A percentile compares a stretch with the other conserved stretches of the same genome.
These are phyloP conservation scores for Pythium sukuiense DNA, from an alignment of 352 stramenopile species.

Conservation along the genomic window DNA sequence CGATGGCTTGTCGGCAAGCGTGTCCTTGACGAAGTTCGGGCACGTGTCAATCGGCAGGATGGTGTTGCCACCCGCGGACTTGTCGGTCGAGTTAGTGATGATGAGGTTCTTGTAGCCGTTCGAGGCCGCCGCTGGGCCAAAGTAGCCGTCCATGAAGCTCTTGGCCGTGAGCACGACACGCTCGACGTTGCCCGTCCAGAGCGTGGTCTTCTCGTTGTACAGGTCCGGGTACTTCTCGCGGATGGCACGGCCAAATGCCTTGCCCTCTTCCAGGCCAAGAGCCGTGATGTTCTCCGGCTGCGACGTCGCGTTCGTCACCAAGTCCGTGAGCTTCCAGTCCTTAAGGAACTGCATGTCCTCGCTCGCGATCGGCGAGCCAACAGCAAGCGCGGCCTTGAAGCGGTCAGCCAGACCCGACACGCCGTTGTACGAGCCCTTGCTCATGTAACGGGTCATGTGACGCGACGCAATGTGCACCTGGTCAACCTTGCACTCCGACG, in stretches of 20 bases:
- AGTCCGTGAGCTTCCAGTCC: slow-evolving; percentile 41
- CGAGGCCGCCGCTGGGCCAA: slow-evolving; percentile 28
- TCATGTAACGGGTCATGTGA: slow-evolving; percentile 59
- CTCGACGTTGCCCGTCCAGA: slow-evolving; percentile 50
- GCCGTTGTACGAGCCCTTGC: slow-evolving; percentile 47
- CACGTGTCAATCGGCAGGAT: slow-evolving; percentile 57
- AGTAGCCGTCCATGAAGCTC: slow-evolving; percentile 53
- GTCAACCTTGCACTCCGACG: slow-evolving; percentile 45
- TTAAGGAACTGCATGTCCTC: slow-evolving; percentile 45
- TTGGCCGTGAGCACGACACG: slow-evolving; percentile 52
- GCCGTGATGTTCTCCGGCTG: slow-evolving; percentile 60
- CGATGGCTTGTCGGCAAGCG: slow-evolving; percentile 23
- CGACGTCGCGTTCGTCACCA: slow-evolving; percentile 33
- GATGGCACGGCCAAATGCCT: slow-evolving; percentile 39
- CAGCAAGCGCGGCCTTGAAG: slow-evolving; percentile 31
- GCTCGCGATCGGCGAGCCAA: slow-evolving; percentile 28
- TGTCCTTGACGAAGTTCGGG: slow-evolving; percentile 41
- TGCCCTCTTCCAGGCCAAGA: slow-evolving; percentile 43
- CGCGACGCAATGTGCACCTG: slow-evolving; percentile 50
- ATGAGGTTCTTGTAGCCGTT: slow-evolving; percentile 39
- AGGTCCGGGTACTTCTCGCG: slow-evolving; percentile 42
- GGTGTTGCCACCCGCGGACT: slow-evolving; percentile 44
- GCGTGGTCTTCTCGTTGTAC: slow-evolving; percentile 41
- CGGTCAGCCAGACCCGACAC: slow-evolving; percentile 36
- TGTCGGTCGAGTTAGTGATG: slow-evolving; percentile 40